Conservation (phyloP, 306 rosid genomes). For the Benincasa hispida region DNA sequence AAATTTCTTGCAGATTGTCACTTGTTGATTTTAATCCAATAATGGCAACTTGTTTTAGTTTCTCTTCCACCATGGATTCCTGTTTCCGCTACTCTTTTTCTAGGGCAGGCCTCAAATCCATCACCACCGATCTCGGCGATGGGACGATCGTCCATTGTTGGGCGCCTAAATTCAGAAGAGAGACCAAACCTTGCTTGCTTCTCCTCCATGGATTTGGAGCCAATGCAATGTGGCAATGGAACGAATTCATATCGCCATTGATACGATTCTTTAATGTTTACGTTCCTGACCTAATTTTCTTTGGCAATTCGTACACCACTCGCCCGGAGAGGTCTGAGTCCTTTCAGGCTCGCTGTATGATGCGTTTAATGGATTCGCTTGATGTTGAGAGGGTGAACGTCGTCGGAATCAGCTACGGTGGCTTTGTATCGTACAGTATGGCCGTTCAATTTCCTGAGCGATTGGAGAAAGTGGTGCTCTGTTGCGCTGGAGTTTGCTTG, state of each 20-base stretch:
- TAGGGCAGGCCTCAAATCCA: slow-evolving; percentile 48
- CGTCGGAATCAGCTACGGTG: slow-evolving; percentile 79
- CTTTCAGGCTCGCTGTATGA: slow-evolving; percentile 45
- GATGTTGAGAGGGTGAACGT: slow-evolving; percentile 31
- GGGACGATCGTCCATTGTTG: slow-evolving; percentile 67
- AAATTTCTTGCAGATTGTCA: background rate
- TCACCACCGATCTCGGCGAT: slow-evolving; percentile 30
- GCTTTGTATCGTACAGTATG: slow-evolving; percentile 52
- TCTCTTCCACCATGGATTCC: slow-evolving; percentile 51
- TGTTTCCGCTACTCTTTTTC: slow-evolving; percentile 34
- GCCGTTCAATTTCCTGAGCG: slow-evolving; percentile 47
- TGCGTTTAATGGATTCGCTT: slow-evolving; percentile 34
- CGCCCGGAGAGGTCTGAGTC: slow-evolving; percentile 35
- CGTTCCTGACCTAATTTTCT: slow-evolving; percentile 73
- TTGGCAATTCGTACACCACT: slow-evolving; percentile 46
- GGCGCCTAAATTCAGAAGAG: slow-evolving; percentile 37
- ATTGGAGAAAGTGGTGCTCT: slow-evolving; percentile 42
- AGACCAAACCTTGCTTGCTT: slow-evolving; percentile 31
- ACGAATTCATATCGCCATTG: slow-evolving; percentile 36
- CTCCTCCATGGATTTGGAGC: slow-evolving; percentile 76
- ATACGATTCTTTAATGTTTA: slow-evolving; percentile 35
- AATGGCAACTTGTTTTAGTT: slow-evolving; percentile 31
- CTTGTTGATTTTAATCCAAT: background rate
- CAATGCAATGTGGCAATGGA: slow-evolving; percentile 77
- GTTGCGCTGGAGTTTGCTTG: slow-evolving; percentile 62